phyloP scores from a whole-genome alignment of 106 monocot species.

The Gastrodia elata region DNA sequence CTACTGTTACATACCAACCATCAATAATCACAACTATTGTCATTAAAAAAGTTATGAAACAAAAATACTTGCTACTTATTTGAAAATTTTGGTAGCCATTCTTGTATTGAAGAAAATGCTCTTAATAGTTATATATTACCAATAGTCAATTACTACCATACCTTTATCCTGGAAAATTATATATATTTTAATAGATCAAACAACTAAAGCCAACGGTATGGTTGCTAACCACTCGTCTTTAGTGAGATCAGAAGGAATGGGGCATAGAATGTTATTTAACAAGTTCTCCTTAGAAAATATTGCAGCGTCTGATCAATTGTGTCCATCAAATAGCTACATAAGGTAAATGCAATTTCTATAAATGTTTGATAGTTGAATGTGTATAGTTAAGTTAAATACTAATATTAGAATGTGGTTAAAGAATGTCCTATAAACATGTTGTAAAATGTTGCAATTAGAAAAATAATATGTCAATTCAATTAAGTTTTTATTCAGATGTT shows the following conservation, averaged over 20 bases:
- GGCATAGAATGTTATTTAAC: conserved; percentile 45
- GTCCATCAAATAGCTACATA: conserved; percentile 44
- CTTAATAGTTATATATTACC: not conserved
- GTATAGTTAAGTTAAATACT: too few relatives aligned
- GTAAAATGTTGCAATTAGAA: too few relatives aligned
- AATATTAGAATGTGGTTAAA: too few relatives aligned
- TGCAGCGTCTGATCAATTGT: conserved; percentile 66
- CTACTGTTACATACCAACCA: conserved; percentile 70
- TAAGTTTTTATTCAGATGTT: not conserved
- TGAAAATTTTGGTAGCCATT: not conserved
- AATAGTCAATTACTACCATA: not conserved
- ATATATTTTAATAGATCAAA: conserved; percentile 70
- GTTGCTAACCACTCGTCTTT: conserved; percentile 66
- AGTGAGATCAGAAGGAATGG: conserved; percentile 44
- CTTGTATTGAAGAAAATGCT: not conserved
- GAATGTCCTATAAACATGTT: too few relatives aligned
- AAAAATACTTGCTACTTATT: not conserved
- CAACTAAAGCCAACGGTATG: conserved; percentile 61
- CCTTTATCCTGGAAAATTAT: conserved; percentile 67
- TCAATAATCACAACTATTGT: conserved; percentile 80
- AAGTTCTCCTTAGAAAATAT: conserved; percentile 60
- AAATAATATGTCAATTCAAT: too few relatives aligned
- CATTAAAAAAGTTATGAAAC: conserved; percentile 64
- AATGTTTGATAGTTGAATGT: too few relatives aligned
- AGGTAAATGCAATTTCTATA: too few relatives aligned